Evolutionary conservation across 257 asterid genomes (phyloP), one percentile per base, ranked within the genome.

Genomic region (Ophiorrhiza pumila): DNA sequence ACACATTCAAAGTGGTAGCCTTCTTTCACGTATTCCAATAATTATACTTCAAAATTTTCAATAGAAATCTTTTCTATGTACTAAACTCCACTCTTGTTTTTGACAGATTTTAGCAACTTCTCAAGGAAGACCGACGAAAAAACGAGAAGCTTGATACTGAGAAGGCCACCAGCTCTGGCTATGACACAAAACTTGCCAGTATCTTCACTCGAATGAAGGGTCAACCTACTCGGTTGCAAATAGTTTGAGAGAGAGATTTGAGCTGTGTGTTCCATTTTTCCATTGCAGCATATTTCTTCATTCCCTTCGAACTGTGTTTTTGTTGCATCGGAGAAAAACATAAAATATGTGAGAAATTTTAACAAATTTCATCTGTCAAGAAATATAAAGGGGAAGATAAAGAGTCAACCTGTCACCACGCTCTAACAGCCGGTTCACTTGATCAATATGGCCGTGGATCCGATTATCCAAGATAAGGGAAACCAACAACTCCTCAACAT

Each of bases 211-310:
- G 17, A 18, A 55, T 7, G 34, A 13, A 47, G 65, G 61, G 82
- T 87, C 82, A 95, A 81, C 89, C 86, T 27, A 91, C 97, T 43
- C 92, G 89, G 75, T 88, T 90, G 58, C 93, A 84, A 29, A 94
- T 85, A 39, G 93, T 88, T 81, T 87, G 96, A 80, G 85, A 91
- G 41, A 91, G 87, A 43, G 98, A 85, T 59, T 78, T 89, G 42
- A 91, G 95, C 89, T 90, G 97, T 14, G 97, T 86, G 91, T 88
- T 90, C 99, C 99, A 91, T 80, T 91, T 90, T 76, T 91, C 98
- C 59, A 91, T 80, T 9, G 99, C 98, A 63, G 91, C 82, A 81
- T 90, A 94, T 80, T 94, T 94, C 85, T 86, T 88, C 95, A 88
- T 90, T 81, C 93, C 99, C 93, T 90, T 95, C 3, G 96, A 90